Evolutionary conservation across 2,329 filamentous ascomycete species (phyloP).

Genomic region (Botryotinia narcissicola): DNA sequence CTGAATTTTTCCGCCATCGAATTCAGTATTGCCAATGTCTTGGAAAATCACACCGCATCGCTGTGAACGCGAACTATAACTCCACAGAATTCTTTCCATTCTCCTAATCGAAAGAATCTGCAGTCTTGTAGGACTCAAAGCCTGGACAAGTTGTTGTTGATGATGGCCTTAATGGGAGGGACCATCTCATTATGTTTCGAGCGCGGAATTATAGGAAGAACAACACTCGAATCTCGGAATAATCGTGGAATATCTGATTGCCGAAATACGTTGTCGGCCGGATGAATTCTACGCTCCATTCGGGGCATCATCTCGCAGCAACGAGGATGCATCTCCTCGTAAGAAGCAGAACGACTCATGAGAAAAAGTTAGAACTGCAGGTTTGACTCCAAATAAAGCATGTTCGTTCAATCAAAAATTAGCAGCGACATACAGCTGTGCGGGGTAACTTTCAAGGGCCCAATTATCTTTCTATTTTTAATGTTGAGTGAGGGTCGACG

Average conservation of each 20-base stretch:
- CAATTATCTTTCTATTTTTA: background rate
- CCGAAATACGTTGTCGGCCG: background rate
- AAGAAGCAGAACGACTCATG: background rate
- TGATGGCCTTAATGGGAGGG: no score
- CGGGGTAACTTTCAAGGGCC: background rate
- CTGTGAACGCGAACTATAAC: background rate
- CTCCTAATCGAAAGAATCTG: background rate
- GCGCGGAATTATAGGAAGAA: background rate
- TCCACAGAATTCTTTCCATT: background rate
- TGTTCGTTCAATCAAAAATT: background rate
- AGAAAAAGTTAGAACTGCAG: background rate
- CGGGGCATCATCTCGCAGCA: background rate
- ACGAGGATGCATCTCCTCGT: background rate
- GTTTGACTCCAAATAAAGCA: background rate
- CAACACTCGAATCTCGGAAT: background rate
- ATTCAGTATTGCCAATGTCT: background rate
- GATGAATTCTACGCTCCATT: background rate
- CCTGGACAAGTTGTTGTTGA: background rate
- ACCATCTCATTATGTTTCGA: background rate
- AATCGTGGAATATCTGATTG: background rate
- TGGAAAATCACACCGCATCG: background rate
- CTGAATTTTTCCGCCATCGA: background rate
- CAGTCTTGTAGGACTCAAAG: background rate
- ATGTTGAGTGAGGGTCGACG: background rate
- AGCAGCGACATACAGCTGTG: background rate